Evolutionary conservation across 352 stramenopile genomes (phyloP), one percentile per base, ranked within the genome.

Genomic region (Globisporangium middletonii): DNA sequence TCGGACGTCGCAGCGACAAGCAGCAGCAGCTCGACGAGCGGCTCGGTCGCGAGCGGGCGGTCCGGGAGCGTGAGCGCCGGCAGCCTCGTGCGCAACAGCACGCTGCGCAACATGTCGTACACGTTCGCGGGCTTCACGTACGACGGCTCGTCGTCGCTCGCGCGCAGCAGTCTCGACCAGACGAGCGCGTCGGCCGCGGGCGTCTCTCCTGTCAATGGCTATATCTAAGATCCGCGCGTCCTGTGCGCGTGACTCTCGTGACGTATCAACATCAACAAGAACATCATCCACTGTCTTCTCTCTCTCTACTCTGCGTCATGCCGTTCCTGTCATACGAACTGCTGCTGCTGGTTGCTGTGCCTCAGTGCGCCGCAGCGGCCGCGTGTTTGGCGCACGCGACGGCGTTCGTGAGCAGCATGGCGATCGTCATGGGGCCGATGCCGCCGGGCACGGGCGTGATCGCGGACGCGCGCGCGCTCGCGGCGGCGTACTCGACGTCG

Each of bases 381-480:
- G 68, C 77, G 63, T 80, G 83, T 57, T 73, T 75, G 54, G 77
- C 78, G 55, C 78, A 88, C 44, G 65, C 63, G 42, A 92, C 72
- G 9, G 72, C 82, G 72, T 97, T 97, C 52, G 81, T 79, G 48
- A 97, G 78, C 53, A 97, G 75, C 88, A 97, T 98, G 16, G 94
- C 91, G 63, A 98, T 96, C 30, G 94, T 99, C 97, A 99, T 99
- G 33, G 98, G 98, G n/a, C 98, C 98, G 48, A 99, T 97, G 62
- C 83, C 83, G 47, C 87, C 86, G 3, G 96, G 96, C 48, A 99
- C 97, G 1, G 97, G 97, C 30, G 97, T 99, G 71, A 99, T 99
- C 53, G 87, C 89, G 6, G 85, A 92, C 19, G 87, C 95, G 38
- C 96, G 81, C 35, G 78, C 69, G 52, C 67, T 86, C 11, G 77